phyloP scores from a whole-genome alignment of 805 yeast species.

The Brettanomyces bruxellensis region DNA sequence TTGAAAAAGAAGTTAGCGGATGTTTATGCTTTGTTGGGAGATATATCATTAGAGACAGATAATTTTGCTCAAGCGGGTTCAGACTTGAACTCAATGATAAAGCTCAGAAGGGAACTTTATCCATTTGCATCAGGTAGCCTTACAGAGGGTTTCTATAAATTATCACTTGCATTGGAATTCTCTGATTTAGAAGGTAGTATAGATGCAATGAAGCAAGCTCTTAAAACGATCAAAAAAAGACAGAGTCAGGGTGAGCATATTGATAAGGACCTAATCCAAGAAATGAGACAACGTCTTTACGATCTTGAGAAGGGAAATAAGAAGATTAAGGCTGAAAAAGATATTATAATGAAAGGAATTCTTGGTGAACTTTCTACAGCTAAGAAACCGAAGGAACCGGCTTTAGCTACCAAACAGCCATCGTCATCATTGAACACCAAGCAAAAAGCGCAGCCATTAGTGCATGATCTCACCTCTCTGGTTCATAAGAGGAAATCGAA shows the following conservation, averaged over 20 bases:
- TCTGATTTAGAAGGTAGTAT: conserved; percentile 47
- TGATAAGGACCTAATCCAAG: conserved; percentile 40
- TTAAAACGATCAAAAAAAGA: conserved; percentile 36
- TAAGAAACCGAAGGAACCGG: neutral
- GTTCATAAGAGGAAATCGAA: conserved; percentile 41
- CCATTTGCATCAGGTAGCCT: conserved; percentile 45
- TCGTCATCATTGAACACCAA: conserved; percentile 13
- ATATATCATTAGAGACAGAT: conserved; percentile 83
- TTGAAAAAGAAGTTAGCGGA: conserved; percentile 50
- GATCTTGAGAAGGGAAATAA: conserved; percentile 48
- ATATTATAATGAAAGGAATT: conserved; percentile 46
- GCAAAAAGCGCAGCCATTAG: conserved; percentile 16
- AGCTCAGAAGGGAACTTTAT: conserved; percentile 44
- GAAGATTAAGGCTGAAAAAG: conserved; percentile 39
- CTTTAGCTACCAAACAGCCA: conserved; percentile 6
- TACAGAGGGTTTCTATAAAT: conserved; percentile 74
- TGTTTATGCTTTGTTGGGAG: conserved; percentile 75
- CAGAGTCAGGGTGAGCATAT: conserved; percentile 27
- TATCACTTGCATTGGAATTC: conserved; percentile 73
- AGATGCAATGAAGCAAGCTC: conserved; percentile 28
- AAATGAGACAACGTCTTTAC: conserved; percentile 44
- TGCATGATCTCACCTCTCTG: conserved; percentile 55
- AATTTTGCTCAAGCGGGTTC: conserved; percentile 70
- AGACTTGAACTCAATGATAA: conserved; percentile 55
- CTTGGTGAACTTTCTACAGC: conserved; percentile 34